A percentile compares a stretch with the other conserved stretches of the same genome.
These are phyloP conservation scores for Yarrowia sp. DNA, from an alignment of 805 yeast species.

Conservation along the genomic window DNA sequence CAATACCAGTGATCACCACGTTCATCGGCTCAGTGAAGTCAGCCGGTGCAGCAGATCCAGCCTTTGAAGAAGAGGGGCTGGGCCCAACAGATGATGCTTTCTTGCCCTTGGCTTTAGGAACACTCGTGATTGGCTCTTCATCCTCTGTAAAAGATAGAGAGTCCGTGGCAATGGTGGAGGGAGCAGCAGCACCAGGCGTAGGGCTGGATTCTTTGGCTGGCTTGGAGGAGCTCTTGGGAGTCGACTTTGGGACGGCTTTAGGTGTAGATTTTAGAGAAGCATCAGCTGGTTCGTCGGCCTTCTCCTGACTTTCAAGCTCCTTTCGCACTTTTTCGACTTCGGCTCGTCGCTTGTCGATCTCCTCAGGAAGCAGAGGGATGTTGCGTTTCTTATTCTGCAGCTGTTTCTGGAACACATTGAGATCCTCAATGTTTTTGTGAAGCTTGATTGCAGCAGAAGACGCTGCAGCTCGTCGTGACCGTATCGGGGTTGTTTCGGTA, in stretches of 20 bases:
- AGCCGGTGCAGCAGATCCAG: background rate
- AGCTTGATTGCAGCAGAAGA: constrained; percentile 61
- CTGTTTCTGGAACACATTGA: constrained; percentile 51
- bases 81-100: background rate
- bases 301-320: background rate
- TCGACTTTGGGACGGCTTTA: background rate
- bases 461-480: constrained; percentile 48
- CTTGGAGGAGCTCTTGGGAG: background rate
- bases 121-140: background rate
- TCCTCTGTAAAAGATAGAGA: background rate
- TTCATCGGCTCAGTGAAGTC: constrained; percentile 21
- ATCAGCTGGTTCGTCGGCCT: background rate
- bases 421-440: constrained; percentile 55
- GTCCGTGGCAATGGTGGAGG: background rate
- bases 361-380: constrained; percentile 44
- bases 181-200: background rate
- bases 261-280: background rate
- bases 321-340: constrained; percentile 12
- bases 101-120: background rate
- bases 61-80: constrained; percentile 1
- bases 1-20: constrained; percentile 29
- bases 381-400: constrained; percentile 54
- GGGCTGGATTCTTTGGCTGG: background rate
- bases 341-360: constrained; percentile 38
- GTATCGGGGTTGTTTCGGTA: background rate